phyloP scores from a whole-genome alignment of 2,329 filamentous ascomycete genomes.

The Celoporthe dispersa region DNA sequence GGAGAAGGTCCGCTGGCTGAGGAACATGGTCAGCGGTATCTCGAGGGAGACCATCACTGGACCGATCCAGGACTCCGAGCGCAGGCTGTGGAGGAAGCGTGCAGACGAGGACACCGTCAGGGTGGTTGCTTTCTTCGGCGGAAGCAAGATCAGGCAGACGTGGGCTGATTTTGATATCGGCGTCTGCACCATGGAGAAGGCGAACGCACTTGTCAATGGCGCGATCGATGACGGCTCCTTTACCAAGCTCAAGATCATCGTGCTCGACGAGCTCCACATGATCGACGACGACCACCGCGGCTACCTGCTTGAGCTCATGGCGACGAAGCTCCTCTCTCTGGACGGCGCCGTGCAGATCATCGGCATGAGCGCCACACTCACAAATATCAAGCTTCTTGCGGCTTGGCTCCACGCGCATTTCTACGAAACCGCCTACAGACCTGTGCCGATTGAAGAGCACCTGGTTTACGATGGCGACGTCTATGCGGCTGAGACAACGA shows the following conservation, averaged over 20 bases:
- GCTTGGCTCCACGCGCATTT: conserved; percentile 73
- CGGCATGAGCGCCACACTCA: conserved; percentile 80
- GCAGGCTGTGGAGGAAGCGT: conserved; percentile 56
- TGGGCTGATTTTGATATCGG: conserved; percentile 80
- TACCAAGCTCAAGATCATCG: conserved; percentile 66
- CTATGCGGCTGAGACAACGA: conserved; percentile 65
- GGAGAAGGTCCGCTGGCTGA: conserved; percentile 77
- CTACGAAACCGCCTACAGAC: conserved; percentile 74
- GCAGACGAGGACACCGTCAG: conserved; percentile 63
- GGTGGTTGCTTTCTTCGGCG: conserved; percentile 76
- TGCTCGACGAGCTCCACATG: conserved; percentile 83
- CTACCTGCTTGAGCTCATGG: conserved; percentile 75
- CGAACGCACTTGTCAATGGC: conserved; percentile 73
- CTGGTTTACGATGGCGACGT: conserved; percentile 72
- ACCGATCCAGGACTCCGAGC: conserved; percentile 40
- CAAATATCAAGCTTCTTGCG: conserved; percentile 73
- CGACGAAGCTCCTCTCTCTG: conserved; percentile 72
- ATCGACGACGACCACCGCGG: conserved; percentile 76
- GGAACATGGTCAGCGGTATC: conserved; percentile 67
- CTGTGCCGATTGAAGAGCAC: conserved; percentile 76
- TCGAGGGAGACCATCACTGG: conserved; percentile 43
- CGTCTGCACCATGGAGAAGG: conserved; percentile 82
- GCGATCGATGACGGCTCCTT: conserved; percentile 74
- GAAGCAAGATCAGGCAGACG: conserved; percentile 66
- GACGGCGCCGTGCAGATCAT: conserved; percentile 68